Base-by-base conservation (phyloP, 2,329 filamentous ascomycete species). In the Chrysosporium queenslandicum region DNA sequence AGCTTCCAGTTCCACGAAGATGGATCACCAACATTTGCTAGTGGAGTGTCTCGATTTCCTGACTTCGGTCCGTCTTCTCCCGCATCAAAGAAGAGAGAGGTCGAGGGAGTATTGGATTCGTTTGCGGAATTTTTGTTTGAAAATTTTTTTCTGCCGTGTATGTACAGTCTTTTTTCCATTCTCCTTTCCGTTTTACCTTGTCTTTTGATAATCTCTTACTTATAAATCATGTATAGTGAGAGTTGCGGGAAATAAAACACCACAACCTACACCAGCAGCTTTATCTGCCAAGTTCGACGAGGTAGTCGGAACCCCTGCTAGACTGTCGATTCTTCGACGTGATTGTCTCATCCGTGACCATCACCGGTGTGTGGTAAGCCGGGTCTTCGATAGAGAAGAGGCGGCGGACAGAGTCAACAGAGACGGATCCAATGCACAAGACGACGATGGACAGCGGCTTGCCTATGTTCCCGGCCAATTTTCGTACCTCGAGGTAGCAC, bases 341-440 rank as follows among this genome's bases (percentile, higher is more conserved):
- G 53, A 57, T 46, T 59, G 58, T 50, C 51, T 59, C 8, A 55
- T 57, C 37, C 56, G 56, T 52, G 56, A 59, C 49, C 58, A 50
- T 50, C 37, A 59, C 32, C 55, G 58, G 34, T 59, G 58, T 52
- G 54, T 59, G 5, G 53, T 56, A 18, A 54, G 48, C 43, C 56
- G 53, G 23, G 41, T 27, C 16, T 60, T 60, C 36, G 58, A 58
- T 50, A 36, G 37, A 45, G 36, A 52, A 20, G 53, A 57, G 42
- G 55, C 52, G 48, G 50, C 5, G 23, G 39, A 52, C 53, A 56
- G 58, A 39, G 40, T 47, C 36, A 16, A 45, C 9, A 42, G 40
- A 25, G 51, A 55, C 53, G 53, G 54, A 11, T 46, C 51, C 6
- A 51, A 49, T 40, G 53, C 50, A 51, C 30, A 53, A 52, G 55